Evolutionary conservation across 306 rosid species (phyloP), one percentile per base, ranked within the genome.

Genomic region (Psophocarpus tetragonolobus): DNA sequence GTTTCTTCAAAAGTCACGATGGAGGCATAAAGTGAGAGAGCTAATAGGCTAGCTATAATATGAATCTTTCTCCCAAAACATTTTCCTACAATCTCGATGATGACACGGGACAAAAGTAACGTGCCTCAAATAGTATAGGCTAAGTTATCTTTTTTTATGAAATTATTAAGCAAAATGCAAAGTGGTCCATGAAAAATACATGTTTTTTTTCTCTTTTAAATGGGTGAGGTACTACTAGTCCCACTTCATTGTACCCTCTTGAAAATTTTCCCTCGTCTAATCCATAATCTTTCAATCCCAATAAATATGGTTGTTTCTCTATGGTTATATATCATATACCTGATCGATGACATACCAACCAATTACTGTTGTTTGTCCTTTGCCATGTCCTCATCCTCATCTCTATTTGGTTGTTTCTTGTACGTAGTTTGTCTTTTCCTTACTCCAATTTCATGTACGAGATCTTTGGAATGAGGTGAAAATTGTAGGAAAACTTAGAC

Each of bases 361-460:
- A 18, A 20, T 57, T 57, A 8, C 9, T 42, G 20, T 41, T 3
- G 23, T 44, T 74, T 67, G 64, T 74, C 76, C 50, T 56, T 32
- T 41, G 21, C 8, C 2, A 0, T 30, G 70, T 81, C 58, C 75
- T 65, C 57, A 27, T 80, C 48, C 30, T 71, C 56, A 39, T 12
- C 61, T 44, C 39, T 44, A 58, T 51, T 32, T 78, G 82, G 62
- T 32, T 20, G 13, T 45, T 71, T 71, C 75, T 18, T 20, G 6
- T 24, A 72, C 57, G 3, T 12, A 26, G 0, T 21, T 72, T 33
- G 35, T 53, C 50, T 18, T 23, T 12, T 36, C 20, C 0, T 41
- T 39, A 38, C 68, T 53, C 67, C 6, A 23, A n/a, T 54, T 13
- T 72, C 51, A 36, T 8, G 53, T 70, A 50, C 74, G 45, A n/a